Evolutionary conservation across 106 monocot species (phyloP).

Genomic region (Allium sativum): DNA sequence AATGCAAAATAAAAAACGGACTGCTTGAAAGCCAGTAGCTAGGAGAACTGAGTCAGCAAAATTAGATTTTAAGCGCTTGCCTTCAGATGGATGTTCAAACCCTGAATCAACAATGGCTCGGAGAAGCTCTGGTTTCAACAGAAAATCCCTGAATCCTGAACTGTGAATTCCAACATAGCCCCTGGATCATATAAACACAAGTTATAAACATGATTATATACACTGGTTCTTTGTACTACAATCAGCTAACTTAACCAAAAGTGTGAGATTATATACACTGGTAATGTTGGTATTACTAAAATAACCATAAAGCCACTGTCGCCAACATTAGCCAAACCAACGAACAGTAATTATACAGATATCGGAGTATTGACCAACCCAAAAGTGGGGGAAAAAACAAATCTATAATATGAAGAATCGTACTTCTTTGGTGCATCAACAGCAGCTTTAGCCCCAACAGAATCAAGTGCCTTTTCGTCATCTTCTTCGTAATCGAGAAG

Average conservation of each 20-base stretch:
- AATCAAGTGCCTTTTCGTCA: slow-evolving; percentile 70
- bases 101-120: slow-evolving; percentile 97
- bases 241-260: no score
- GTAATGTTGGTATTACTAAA: no score
- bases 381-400: neutral
- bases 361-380: neutral
- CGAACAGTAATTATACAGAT: no score
- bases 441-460: slow-evolving; percentile 40
- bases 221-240: no score
- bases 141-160: slow-evolving; percentile 97
- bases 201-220: no score
- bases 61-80: slow-evolving; percentile 24
- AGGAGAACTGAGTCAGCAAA: no score
- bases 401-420: slow-evolving; percentile 2
- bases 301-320: no score
- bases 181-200: slow-evolving; percentile 22
- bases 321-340: no score
- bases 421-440: slow-evolving; percentile 77
- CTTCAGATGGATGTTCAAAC: slow-evolving; percentile 99
- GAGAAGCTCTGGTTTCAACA: slow-evolving; percentile 97
- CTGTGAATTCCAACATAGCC: slow-evolving; percentile 99
- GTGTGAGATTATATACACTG: no score
- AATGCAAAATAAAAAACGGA: no score
- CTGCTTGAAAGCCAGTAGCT: no score
- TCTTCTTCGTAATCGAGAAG: slow-evolving; percentile 97